phyloP scores from a whole-genome alignment of 345 rosid genomes.

The Reutealis trisperma region DNA sequence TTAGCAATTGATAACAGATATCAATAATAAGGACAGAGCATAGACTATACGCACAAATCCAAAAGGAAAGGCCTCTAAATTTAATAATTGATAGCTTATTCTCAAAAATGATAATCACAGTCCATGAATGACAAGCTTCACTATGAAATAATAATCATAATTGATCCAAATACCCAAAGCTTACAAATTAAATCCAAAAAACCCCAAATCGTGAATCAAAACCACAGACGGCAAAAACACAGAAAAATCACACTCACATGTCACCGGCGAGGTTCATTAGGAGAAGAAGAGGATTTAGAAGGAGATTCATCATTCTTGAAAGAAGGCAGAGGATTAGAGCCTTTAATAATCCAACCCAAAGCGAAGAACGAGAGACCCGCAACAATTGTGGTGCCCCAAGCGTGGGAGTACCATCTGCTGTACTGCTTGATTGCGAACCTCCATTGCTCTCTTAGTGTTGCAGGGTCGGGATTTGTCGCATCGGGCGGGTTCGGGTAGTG shows the following conservation, averaged over 20 bases:
- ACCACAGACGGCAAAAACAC: neutral
- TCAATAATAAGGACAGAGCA: neutral
- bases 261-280: neutral
- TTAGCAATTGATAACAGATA: neutral
- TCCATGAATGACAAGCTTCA: neutral
- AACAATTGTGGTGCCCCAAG: conserved; percentile 91
- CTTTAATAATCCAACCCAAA: conserved; percentile 85
- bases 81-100: neutral
- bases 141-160: neutral
- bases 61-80: neutral
- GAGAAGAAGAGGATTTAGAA: neutral
- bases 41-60: neutral
- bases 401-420: conserved; percentile 79
- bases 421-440: conserved; percentile 74
- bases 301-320: conserved; percentile 28
- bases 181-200: neutral
- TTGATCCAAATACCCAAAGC: neutral
- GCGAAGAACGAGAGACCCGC: conserved; percentile 83
- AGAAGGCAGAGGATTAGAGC: conserved; percentile 84
- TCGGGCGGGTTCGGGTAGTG: conserved; percentile 69
- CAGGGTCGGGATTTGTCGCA: conserved; percentile 61
- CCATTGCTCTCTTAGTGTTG: conserved; percentile 84
- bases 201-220: neutral
- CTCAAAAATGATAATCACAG: neutral
- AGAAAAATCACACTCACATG: conserved; percentile 2